Evolutionary conservation across 2,329 filamentous ascomycete species (phyloP).

Genomic region (Gliomastix tumulicola): DNA sequence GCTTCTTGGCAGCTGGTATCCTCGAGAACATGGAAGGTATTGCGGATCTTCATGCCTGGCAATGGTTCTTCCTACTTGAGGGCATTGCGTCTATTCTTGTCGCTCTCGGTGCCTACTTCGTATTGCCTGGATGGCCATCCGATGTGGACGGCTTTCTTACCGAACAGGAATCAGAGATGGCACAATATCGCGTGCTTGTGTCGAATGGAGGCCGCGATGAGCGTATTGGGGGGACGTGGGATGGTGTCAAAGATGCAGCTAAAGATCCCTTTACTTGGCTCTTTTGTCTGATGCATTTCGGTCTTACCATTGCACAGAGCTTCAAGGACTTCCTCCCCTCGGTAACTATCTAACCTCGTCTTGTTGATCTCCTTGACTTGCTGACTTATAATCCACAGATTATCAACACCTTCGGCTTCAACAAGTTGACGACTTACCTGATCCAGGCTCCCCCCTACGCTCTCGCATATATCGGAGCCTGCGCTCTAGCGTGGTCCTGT

Average conservation of each 20-base stretch:
- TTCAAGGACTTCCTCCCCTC: slow-evolving; percentile 35
- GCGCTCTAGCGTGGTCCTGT: slow-evolving; percentile 24
- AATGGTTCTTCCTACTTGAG: slow-evolving; percentile 39
- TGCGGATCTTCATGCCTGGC: slow-evolving; percentile 29
- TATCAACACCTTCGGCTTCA: slow-evolving; percentile 16
- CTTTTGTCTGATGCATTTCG: slow-evolving; percentile 31
- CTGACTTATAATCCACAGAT: slow-evolving; percentile 11
- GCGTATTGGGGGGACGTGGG: slow-evolving; percentile 24
- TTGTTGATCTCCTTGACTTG: neutral
- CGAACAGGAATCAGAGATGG: slow-evolving; percentile 8
- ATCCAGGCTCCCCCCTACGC: slow-evolving; percentile 31
- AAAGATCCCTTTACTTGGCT: slow-evolving; percentile 29
- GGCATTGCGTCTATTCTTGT: slow-evolving; percentile 17
- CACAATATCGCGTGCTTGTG: slow-evolving; percentile 14
- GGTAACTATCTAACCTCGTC: slow-evolving; percentile 6
- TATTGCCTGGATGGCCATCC: neutral
- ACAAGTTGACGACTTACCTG: slow-evolving; percentile 23
- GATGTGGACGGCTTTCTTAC: neutral
- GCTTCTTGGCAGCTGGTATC: slow-evolving; percentile 34
- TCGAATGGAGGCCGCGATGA: slow-evolving; percentile 26
- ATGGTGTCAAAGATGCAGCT: slow-evolving; percentile 21
- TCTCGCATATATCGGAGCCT: slow-evolving; percentile 27
- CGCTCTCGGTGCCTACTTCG: neutral
- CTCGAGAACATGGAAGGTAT: slow-evolving; percentile 32
- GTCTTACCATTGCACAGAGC: slow-evolving; percentile 32